A percentile compares a stretch with the other conserved stretches of the same genome.
These are phyloP conservation scores for Pogostemon cablin DNA, from an alignment of 257 asterid species.

Conservation along the genomic window DNA sequence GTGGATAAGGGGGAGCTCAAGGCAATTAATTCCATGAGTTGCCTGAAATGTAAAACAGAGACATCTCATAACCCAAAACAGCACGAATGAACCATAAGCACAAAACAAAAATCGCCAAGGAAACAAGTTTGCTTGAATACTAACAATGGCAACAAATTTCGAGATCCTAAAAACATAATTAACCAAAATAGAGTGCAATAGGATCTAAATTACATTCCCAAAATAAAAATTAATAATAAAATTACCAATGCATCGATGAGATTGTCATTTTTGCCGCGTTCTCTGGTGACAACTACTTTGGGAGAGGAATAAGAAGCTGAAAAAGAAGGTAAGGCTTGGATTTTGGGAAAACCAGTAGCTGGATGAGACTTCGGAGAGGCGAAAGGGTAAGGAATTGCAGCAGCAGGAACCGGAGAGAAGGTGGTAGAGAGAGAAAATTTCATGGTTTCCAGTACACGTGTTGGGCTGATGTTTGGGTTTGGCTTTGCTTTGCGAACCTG, in stretches of 20 bases:
- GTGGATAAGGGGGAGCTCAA: conserved; percentile 37
- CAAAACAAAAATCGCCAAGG: neutral
- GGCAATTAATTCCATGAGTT: conserved; percentile 25
- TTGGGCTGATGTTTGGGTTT: neutral
- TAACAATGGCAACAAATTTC: neutral
- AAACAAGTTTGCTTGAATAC: neutral
- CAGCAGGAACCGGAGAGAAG: conserved; percentile 31
- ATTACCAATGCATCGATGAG: conserved; percentile 71
- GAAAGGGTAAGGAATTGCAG: conserved; percentile 25
- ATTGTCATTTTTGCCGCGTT: conserved; percentile 75
- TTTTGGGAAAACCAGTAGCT: neutral
- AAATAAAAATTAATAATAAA: neutral
- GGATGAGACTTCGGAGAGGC: conserved; percentile 27
- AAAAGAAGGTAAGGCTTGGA: conserved; percentile 23
- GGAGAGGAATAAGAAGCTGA: conserved; percentile 33
- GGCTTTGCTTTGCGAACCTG: no score
- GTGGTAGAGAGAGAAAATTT: conserved; percentile 42
- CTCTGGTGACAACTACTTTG: conserved; percentile 80
- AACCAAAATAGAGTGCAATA: neutral
- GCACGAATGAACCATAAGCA: neutral
- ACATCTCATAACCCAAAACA: neutral
- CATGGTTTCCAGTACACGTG: conserved; percentile 29
- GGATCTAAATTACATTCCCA: neutral
- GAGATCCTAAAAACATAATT: neutral
- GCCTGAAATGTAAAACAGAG: conserved; percentile 18